Conservation (phyloP, 129 eudicot genomes). For the Chrysanthemum seticuspe region DNA sequence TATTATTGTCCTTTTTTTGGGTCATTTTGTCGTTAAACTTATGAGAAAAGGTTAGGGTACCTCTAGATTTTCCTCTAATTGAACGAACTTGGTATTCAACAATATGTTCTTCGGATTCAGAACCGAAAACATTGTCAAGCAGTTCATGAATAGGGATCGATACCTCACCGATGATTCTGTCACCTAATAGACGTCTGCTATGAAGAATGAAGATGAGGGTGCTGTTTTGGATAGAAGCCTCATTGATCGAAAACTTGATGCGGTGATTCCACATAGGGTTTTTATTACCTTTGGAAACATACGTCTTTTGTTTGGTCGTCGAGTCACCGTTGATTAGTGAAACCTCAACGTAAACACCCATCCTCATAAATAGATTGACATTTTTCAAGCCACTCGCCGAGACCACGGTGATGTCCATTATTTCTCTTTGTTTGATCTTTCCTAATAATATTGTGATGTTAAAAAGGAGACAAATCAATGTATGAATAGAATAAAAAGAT, state of each 20-base stretch:
- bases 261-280: conserved; percentile 60
- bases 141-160: conserved; percentile 52
- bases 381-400: conserved; percentile 59
- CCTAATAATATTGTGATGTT: too few species aligned
- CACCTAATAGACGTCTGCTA: conserved; percentile 48
- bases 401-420: conserved; percentile 54
- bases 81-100: conserved; percentile 57
- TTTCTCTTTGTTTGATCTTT: too few species aligned
- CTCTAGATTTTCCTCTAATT: conserved; percentile 45
- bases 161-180: conserved; percentile 62
- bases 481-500: too few species aligned
- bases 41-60: conserved; percentile 49
- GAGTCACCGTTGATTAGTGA: conserved; percentile 37
- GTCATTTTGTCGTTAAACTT: conserved; percentile 37
- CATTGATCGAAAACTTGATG: conserved; percentile 50
- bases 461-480: too few species aligned
- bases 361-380: conserved; percentile 50
- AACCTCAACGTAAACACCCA: conserved; percentile 66
- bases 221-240: conserved; percentile 30
- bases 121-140: conserved; percentile 12
- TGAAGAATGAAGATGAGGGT: conserved; percentile 46
- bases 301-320: conserved; percentile 38
- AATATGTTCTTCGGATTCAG: conserved; percentile 11
- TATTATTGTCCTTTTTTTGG: too few species aligned
- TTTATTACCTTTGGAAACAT: conserved; percentile 46